Evolutionary conservation across 1,284 basidiomycete genomes (phyloP).

Genomic region (Melampsora americana): DNA sequence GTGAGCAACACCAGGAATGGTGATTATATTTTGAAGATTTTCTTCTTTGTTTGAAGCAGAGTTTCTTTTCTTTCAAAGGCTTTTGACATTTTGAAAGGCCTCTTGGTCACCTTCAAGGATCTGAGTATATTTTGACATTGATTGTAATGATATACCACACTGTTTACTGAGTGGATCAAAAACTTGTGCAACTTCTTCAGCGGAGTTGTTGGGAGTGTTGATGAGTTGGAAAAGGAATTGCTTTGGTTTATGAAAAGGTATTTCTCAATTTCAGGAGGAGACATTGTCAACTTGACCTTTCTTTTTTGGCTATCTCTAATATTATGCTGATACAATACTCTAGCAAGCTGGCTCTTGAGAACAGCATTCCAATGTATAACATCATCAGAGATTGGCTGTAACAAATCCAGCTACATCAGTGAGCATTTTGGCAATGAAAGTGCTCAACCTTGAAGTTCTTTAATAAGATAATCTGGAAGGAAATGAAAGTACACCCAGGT

Average conservation of each 20-base stretch:
- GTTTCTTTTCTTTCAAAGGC: neutral
- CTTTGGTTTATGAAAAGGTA: constrained; percentile 8
- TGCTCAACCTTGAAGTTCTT: neutral
- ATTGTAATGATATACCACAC: neutral
- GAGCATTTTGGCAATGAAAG: no score
- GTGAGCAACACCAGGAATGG: constrained; percentile 13
- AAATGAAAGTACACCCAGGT: constrained; percentile 27
- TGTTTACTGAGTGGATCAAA: neutral
- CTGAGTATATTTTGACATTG: neutral
- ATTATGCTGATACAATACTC: neutral
- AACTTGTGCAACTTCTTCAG: constrained; percentile 9
- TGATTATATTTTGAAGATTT: constrained; percentile 3
- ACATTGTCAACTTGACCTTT: neutral
- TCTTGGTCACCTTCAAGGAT: constrained; percentile 9
- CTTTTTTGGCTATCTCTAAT: neutral
- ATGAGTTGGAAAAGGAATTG: constrained; percentile 8
- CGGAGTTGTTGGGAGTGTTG: constrained; percentile 1
- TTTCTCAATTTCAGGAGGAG: constrained; percentile 3
- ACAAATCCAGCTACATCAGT: no score
- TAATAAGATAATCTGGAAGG: neutral
- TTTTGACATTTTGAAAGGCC: neutral
- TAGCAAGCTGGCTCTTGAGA: constrained; percentile 13
- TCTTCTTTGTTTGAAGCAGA: neutral
- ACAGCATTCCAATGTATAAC: neutral
- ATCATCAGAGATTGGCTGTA: neutral